Percentiles rank a stretch among this genome's conserved stretches.
phyloP scores from a whole-genome alignment of 129 eudicot species.

The Dittrichia graveolens region DNA sequence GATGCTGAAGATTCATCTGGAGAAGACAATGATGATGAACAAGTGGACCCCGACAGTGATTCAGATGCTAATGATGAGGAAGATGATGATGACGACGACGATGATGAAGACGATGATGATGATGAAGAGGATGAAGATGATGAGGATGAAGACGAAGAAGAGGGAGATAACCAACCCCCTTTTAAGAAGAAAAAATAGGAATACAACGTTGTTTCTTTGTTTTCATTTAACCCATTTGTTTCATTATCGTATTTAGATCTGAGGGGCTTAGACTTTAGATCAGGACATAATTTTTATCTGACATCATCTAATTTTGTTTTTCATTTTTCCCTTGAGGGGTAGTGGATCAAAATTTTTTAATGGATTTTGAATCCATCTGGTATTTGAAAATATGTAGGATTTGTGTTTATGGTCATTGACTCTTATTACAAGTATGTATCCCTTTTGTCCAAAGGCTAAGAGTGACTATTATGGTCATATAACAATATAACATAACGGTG shows the following conservation, averaged over 20 bases:
- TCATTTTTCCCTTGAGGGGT: neutral
- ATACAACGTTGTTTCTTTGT: neutral
- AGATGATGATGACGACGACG: constrained; percentile 18
- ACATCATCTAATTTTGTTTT: neutral
- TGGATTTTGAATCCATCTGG: constrained; percentile 18
- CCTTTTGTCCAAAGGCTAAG: too few relatives aligned
- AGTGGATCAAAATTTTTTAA: constrained; percentile 12
- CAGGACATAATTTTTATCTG: neutral
- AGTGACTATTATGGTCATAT: too few relatives aligned
- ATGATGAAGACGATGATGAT: neutral
- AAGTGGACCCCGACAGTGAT: constrained; percentile 28
- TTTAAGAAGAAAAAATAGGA: constrained; percentile 33
- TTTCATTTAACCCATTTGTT: neutral
- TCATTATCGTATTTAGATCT: neutral
- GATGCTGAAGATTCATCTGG: constrained; percentile 47
- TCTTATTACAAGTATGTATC: too few relatives aligned
- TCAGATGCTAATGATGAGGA: constrained; percentile 19
- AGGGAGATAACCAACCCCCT: constrained; percentile 39
- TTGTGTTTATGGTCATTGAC: neutral
- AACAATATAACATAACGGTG: too few relatives aligned
- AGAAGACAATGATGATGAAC: constrained; percentile 45
- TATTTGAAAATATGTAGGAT: constrained; percentile 1
- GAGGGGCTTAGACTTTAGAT: constrained; percentile 18
- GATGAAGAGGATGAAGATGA: constrained; percentile 16
- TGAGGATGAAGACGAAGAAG: constrained; percentile 25